Evolutionary conservation across 495 filamentous ascomycete genomes (phyloP).

Genomic region (Neurospora sp.): DNA sequence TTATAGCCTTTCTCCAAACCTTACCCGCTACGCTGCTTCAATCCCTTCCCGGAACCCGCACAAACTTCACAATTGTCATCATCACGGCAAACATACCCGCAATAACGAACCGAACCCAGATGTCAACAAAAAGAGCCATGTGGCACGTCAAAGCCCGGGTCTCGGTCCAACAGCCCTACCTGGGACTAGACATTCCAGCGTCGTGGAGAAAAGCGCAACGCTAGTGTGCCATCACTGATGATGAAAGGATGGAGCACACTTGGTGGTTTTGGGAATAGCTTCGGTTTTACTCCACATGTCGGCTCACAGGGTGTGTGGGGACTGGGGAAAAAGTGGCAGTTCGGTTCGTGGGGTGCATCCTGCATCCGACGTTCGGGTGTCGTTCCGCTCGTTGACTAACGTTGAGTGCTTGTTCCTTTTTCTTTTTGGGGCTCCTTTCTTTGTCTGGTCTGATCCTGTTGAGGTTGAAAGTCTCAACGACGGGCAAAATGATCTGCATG

Average conservation of each 20-base stretch:
- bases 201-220: not conserved
- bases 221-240: too few species aligned
- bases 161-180: not conserved
- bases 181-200: not conserved
- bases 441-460: not conserved
- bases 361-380: not conserved
- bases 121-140: not conserved
- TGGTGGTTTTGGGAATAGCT: not conserved
- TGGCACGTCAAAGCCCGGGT: not conserved
- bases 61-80: not conserved
- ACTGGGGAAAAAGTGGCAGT: not conserved
- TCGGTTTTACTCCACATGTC: not conserved
- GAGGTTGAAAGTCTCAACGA: not conserved
- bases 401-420: not conserved
- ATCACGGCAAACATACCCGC: not conserved
- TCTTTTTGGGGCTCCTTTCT: too few species aligned
- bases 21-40: not conserved
- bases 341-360: not conserved
- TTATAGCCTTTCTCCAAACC: not conserved
- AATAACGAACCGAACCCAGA: not conserved
- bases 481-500: not conserved
- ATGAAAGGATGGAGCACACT: not conserved
- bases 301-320: not conserved
- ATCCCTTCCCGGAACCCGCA: not conserved
- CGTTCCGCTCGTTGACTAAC: not conserved